Evolutionary conservation across 2,329 filamentous ascomycete genomes (phyloP).

Genomic region (Zymoseptoria ardabiliae): DNA sequence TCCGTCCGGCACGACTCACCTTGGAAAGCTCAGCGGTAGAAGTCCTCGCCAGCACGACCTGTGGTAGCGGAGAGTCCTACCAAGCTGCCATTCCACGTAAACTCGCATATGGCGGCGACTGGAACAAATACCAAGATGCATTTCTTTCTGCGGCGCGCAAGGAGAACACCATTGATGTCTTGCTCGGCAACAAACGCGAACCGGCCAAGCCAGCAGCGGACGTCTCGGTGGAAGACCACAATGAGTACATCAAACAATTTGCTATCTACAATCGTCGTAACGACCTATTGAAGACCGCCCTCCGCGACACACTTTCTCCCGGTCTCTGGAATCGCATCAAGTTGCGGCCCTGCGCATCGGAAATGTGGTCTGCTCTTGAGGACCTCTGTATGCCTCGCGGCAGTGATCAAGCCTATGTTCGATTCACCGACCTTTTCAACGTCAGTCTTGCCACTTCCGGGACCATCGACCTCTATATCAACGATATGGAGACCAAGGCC

Average conservation of each 20-base stretch:
- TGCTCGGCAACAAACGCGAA: constrained; percentile 23
- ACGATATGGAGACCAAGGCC: constrained; percentile 21
- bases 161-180: constrained; percentile 26
- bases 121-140: constrained; percentile 21
- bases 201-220: constrained; percentile 15
- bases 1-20: constrained; percentile 21
- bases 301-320: constrained; percentile 20
- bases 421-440: constrained; percentile 20
- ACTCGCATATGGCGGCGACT: constrained; percentile 18
- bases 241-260: constrained; percentile 29
- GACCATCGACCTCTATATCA: constrained; percentile 22
- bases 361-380: constrained; percentile 24
- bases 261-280: constrained; percentile 29
- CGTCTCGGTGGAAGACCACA: constrained; percentile 25
- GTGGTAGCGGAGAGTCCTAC: constrained; percentile 27
- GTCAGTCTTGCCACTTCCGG: constrained; percentile 20
- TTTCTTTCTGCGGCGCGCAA: constrained; percentile 25
- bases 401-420: constrained; percentile 20
- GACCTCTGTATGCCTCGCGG: constrained; percentile 26
- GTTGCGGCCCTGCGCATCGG: constrained; percentile 15
- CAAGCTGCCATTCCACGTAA: constrained; percentile 9
- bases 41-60: constrained; percentile 24
- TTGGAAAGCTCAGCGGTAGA: constrained; percentile 25
- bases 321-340: constrained; percentile 21
- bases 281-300: constrained; percentile 19